Conservation (phyloP, 768 basidiomycete species). For the Tubosaeta sp. region DNA sequence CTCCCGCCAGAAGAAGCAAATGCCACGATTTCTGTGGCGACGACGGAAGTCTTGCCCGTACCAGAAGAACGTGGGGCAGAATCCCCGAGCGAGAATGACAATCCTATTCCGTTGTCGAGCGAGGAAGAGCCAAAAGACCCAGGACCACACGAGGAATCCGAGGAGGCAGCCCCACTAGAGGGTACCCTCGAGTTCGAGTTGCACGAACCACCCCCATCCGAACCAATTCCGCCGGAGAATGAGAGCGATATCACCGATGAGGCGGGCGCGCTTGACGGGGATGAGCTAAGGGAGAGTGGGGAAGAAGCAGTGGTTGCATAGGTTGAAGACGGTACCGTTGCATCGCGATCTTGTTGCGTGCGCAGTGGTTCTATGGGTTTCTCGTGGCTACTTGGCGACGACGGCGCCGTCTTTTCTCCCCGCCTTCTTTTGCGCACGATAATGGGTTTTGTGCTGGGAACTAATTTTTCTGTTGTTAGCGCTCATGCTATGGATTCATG, state of each 20-base stretch:
- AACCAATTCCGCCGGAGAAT: conserved; percentile 30
- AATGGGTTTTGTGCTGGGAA: conserved; percentile 1
- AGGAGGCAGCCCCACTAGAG: conserved; percentile 3
- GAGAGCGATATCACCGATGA: conserved; percentile 35
- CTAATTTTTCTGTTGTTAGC: not conserved
- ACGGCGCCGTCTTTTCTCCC: conserved; percentile 18
- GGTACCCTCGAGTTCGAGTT: conserved; percentile 23
- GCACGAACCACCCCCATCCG: conserved; percentile 29
- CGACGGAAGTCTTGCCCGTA: not conserved
- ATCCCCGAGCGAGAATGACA: conserved; percentile 6
- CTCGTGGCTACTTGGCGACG: conserved; percentile 14
- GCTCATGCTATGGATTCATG: not conserved
- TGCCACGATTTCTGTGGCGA: not conserved
- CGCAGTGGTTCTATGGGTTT: not conserved
- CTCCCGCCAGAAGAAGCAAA: conserved; percentile 4
- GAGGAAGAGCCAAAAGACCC: not conserved
- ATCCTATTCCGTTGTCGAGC: not conserved
- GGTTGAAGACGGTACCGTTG: conserved; percentile 18
- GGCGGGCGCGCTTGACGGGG: conserved; percentile 13
- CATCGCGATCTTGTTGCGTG: conserved; percentile 9
- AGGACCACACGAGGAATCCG: conserved; percentile 7
- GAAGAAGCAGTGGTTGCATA: conserved; percentile 11
- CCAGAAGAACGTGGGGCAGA: conserved; percentile 3
- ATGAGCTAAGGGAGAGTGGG: conserved; percentile 16
- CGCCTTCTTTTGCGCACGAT: not conserved